Percentiles rank a stretch among this genome's conserved stretches.
Conservation (phyloP, 2,329 filamentous ascomycete species). For the Cladosporium sp. region DNA sequence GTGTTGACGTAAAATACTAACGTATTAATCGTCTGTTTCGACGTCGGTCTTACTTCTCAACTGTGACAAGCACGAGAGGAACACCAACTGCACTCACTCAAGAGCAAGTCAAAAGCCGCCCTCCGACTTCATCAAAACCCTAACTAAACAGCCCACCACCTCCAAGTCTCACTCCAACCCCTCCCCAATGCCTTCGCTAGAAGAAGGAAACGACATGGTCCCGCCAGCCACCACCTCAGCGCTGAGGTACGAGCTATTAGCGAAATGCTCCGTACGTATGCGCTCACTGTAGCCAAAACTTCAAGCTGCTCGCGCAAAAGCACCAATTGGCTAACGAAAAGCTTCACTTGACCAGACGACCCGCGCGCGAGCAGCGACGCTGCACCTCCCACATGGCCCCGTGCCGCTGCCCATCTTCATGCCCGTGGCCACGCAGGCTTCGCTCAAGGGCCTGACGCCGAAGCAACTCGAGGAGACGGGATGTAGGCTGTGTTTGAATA, state of each 20-base stretch:
- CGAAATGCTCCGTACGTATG: slow-evolving; percentile 72
- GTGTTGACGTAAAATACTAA: neutral
- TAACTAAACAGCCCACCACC: neutral
- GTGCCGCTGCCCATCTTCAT: slow-evolving; percentile 94
- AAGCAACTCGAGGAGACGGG: slow-evolving; percentile 87
- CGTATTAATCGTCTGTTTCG: no score
- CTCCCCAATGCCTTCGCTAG: neutral
- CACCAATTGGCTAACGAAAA: slow-evolving; percentile 3
- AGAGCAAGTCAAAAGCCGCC: neutral
- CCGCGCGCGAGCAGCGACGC: slow-evolving; percentile 83
- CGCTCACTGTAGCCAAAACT: neutral
- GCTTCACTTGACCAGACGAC: slow-evolving; percentile 67
- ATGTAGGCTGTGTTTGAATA: slow-evolving; percentile 91
- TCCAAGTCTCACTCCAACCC: neutral
- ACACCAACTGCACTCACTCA: neutral
- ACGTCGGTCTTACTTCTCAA: neutral
- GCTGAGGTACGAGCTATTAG: slow-evolving; percentile 74
- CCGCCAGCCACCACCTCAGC: slow-evolving; percentile 48
- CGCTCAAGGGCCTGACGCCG: slow-evolving; percentile 89
- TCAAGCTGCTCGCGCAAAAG: slow-evolving; percentile 17
- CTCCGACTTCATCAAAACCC: neutral
- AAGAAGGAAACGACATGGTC: slow-evolving; percentile 1
- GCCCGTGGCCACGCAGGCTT: slow-evolving; percentile 96
- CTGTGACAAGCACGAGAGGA: neutral
- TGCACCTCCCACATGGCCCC: slow-evolving; percentile 86